Evolutionary conservation across 2,329 filamentous ascomycete species (phyloP).

Genomic region (Pyrenochaeta sp.): DNA sequence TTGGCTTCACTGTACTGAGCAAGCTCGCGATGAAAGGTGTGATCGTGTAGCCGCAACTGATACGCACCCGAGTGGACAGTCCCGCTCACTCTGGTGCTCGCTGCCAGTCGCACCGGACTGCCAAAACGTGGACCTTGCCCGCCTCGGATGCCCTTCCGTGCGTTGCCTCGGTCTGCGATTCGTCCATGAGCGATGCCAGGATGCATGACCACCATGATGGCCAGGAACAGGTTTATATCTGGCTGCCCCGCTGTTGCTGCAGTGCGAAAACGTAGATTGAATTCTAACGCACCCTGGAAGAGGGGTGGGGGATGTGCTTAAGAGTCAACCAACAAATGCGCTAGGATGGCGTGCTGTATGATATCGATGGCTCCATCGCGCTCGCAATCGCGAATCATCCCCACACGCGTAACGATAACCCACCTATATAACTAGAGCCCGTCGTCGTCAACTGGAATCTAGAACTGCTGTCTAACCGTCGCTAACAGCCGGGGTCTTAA

Average conservation of each 20-base stretch:
- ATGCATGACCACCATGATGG: constrained; percentile 35
- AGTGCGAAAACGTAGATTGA: constrained; percentile 26
- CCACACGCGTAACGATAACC: constrained; percentile 35
- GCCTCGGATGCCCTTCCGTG: constrained; percentile 18
- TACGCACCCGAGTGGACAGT: constrained; percentile 31
- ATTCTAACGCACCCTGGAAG: constrained; percentile 28
- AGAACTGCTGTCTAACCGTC: constrained; percentile 28
- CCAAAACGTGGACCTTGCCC: constrained; percentile 36
- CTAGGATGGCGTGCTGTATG: constrained; percentile 47
- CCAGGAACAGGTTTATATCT: constrained; percentile 15
- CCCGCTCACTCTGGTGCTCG: constrained; percentile 22
- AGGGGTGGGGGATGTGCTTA: constrained; percentile 24
- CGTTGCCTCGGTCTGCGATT: constrained; percentile 29
- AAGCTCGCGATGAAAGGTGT: constrained; percentile 26
- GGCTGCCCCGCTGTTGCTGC: constrained; percentile 17
- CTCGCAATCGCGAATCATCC: constrained; percentile 42
- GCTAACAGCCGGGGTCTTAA: constrained; percentile 19
- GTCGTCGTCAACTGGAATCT: constrained; percentile 39
- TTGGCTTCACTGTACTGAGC: constrained; percentile 27
- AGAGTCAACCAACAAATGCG: constrained; percentile 33
- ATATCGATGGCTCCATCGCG: constrained; percentile 35
- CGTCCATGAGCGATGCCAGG: constrained; percentile 19
- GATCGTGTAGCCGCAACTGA: constrained; percentile 23
- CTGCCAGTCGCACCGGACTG: constrained; percentile 23
- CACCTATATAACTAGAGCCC: constrained; percentile 27